phyloP scores from a whole-genome alignment of 208 protist genomes.

The Porcisia deanei region DNA sequence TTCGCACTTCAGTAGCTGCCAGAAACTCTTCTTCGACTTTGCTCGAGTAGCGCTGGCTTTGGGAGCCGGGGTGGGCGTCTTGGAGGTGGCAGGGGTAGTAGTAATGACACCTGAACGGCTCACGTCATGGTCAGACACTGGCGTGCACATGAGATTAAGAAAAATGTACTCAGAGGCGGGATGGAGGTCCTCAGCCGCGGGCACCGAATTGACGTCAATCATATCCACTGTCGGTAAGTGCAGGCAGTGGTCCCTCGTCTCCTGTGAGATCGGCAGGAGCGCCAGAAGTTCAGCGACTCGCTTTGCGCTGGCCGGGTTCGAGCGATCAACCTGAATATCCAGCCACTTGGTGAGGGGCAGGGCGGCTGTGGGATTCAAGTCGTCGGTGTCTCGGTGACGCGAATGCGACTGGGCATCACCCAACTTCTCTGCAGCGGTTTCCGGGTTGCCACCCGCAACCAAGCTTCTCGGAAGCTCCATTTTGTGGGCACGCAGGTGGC shows the following conservation, averaged over 20 bases:
- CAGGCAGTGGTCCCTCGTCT: slow-evolving; percentile 63
- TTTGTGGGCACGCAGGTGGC: slow-evolving; percentile 40
- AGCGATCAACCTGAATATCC: slow-evolving; percentile 68
- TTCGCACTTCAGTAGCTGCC: neutral
- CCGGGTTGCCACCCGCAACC: neutral
- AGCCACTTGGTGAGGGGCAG: slow-evolving; percentile 71
- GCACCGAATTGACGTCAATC: slow-evolving; percentile 30
- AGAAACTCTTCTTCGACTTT: slow-evolving; percentile 1
- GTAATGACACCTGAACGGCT: neutral
- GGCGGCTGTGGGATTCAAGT: neutral
- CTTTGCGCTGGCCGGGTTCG: slow-evolving; percentile 26
- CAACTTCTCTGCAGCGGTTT: neutral
- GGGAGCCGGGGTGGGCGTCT: no score
- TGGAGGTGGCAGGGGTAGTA: neutral
- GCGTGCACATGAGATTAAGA: slow-evolving; percentile 77
- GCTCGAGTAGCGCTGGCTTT: no score
- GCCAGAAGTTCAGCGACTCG: slow-evolving; percentile 52
- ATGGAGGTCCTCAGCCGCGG: slow-evolving; percentile 20
- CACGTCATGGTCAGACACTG: slow-evolving; percentile 23
- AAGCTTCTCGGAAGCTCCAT: slow-evolving; percentile 38
- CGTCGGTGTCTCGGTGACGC: neutral
- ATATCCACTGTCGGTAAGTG: slow-evolving; percentile 66
- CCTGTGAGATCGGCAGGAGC: slow-evolving; percentile 60
- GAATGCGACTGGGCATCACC: neutral
- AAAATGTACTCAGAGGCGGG: slow-evolving; percentile 67